Conservation (phyloP, 148 eudicot species). For the Rhododendron ovatum region DNA sequence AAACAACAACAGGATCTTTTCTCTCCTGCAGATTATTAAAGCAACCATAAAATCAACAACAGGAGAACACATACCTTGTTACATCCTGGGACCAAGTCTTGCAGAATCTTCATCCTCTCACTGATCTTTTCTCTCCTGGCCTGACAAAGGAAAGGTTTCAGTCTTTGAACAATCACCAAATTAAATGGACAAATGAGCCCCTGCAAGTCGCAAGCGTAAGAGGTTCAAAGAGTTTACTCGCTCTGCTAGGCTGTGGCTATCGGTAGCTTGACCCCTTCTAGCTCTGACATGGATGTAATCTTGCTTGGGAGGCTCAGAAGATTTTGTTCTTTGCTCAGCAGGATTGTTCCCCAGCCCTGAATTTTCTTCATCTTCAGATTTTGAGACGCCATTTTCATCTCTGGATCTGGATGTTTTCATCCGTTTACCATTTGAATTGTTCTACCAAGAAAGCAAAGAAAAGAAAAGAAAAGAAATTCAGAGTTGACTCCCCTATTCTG, state of each 20-base stretch:
- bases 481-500: background rate
- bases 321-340: conserved; percentile 41
- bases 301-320: conserved; percentile 61
- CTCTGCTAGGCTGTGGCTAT: conserved; percentile 97
- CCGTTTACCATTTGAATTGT: conserved; percentile 48
- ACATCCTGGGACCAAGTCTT: conserved; percentile 94
- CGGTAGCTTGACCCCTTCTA: conserved; percentile 99
- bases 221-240: conserved; percentile 47
- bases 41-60: background rate
- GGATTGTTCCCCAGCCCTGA: conserved; percentile 42
- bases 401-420: conserved; percentile 42
- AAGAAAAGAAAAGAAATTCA: background rate
- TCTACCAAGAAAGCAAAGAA: conserved; percentile 26
- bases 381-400: conserved; percentile 47
- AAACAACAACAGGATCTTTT: too few relatives aligned
- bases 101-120: conserved; percentile 92
- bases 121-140: conserved; percentile 96
- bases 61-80: conserved; percentile 4
- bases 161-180: background rate
- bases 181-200: conserved; percentile 3
- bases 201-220: background rate
- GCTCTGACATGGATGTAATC: conserved; percentile 98
- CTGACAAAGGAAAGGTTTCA: conserved; percentile 30
- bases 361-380: conserved; percentile 53
- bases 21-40: background rate